These are phyloP conservation scores for Dendrobium chrysotoxum DNA, from an alignment of 106 monocot genomes.

Conservation along the genomic window DNA sequence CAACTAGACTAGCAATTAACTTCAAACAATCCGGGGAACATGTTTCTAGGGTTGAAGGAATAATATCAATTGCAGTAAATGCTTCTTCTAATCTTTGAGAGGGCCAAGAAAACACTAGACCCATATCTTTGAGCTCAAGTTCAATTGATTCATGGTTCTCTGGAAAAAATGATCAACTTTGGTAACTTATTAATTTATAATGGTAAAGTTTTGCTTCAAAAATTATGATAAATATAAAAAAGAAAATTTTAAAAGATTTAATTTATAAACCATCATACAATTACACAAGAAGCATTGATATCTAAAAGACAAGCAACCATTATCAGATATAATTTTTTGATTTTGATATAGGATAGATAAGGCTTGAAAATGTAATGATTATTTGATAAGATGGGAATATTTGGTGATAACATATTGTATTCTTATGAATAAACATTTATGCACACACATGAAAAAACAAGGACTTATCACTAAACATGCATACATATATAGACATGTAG, in stretches of 20 bases:
- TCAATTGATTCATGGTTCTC: conserved; percentile 16
- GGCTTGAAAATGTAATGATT: not conserved
- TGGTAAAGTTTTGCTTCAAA: not conserved
- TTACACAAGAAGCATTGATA: not conserved
- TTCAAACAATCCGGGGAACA: conserved; percentile 35
- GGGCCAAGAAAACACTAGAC: conserved; percentile 55
- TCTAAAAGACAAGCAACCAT: not conserved
- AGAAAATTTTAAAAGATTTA: not conserved
- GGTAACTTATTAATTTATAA: not conserved
- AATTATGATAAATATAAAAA: not conserved
- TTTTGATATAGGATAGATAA: not conserved
- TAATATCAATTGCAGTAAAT: conserved; percentile 1
- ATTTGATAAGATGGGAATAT: not conserved
- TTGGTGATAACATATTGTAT: too few relatives aligned
- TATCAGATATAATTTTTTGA: not conserved
- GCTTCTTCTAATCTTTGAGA: conserved; percentile 30
- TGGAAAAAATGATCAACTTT: not conserved
- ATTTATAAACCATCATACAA: not conserved
- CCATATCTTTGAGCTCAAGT: conserved; percentile 59
- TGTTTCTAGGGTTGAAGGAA: conserved; percentile 25
- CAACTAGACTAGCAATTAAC: conserved; percentile 30
- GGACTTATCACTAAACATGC: too few relatives aligned
- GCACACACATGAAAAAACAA: too few relatives aligned
- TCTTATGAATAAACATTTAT: too few relatives aligned
- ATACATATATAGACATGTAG: too few relatives aligned